Base-by-base conservation (phyloP, 257 asterid species). In the Orobanche coerulescens region DNA sequence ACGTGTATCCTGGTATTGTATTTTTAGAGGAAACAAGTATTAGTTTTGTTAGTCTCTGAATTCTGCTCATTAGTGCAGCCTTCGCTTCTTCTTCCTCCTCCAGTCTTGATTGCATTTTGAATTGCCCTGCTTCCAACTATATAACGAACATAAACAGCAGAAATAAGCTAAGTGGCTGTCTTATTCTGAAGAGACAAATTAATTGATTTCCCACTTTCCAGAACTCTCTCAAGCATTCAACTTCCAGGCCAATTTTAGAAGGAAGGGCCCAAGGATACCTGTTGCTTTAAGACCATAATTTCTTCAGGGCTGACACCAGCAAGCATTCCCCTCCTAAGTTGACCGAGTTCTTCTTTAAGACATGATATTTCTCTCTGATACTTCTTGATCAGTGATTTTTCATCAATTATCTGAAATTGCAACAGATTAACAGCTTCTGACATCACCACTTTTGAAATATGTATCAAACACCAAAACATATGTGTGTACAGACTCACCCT, bases 61-160 rank as follows among this genome's bases (percentile, higher is more conserved):
- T 92, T 75, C 98, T 85, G 82, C 97, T 92, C 95, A 92, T 80
- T 44, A 93, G 68, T 72, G 98, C 97, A 69, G 89, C 88, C 83
- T 93, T 93, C 61, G 97, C 98, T 50, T 93, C 98, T 77, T 93
- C 97, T 68, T 93, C 98, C 81, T 93, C 98, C 84, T 93, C 97
- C 77, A 93, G 73, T 68, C 98, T 83, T 56, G 95, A 88, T 65
- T 84, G 95, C 98, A 93, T 84, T 85, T 90, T 93, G 61, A 80
- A 80, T 79, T 93, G 98, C 37, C 98, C 98, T 85, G 79, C 89
- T 79, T 93, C 96, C 81, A 93, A 80, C 98, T 93, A 67, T 67
- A 53, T 31, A 56, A 61, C 39, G 43, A 26, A 60, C 46, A 58
- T 2, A 39, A 44, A 57, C 52, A 24, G 33, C 51, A 61, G 58